Percentiles rank a stretch among this genome's conserved stretches.
Evolutionary conservation across 2,329 filamentous ascomycete genomes (phyloP).

Genomic region (Fusarium gaditjirri): DNA sequence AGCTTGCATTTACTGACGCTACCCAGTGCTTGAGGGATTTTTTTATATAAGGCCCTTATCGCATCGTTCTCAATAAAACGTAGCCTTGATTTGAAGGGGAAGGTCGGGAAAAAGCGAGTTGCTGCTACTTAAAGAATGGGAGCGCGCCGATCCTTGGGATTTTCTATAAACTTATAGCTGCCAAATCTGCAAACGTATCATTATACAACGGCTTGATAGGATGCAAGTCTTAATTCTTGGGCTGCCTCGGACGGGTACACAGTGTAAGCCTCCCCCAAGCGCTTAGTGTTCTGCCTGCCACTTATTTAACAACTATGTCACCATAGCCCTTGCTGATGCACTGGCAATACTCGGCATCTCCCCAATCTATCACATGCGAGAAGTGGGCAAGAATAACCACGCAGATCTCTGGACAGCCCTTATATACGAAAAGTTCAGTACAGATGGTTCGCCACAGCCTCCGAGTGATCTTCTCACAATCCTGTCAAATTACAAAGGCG

Average conservation of each 20-base stretch:
- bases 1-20: no score
- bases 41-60: not conserved
- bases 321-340: not conserved
- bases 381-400: not conserved
- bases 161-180: rapidly evolving
- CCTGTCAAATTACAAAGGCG: not conserved
- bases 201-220: rapidly evolving
- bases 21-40: no score
- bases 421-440: rapidly evolving
- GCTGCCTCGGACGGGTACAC: not conserved
- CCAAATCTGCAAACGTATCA: no score
- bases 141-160: not conserved
- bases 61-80: not conserved
- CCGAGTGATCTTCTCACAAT: rapidly evolving
- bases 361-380: not conserved
- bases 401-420: not conserved
- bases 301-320: not conserved
- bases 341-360: not conserved
- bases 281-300: not conserved
- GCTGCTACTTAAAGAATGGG: not conserved
- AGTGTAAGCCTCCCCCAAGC: not conserved
- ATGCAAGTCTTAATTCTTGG: not conserved
- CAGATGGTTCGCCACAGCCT: not conserved
- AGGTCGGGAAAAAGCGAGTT: not conserved
- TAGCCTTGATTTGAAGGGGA: not conserved